A percentile compares a stretch with the other conserved stretches of the same genome.
phyloP scores from a whole-genome alignment of 148 eudicot genomes.

The Dysphania ambrosioides region DNA sequence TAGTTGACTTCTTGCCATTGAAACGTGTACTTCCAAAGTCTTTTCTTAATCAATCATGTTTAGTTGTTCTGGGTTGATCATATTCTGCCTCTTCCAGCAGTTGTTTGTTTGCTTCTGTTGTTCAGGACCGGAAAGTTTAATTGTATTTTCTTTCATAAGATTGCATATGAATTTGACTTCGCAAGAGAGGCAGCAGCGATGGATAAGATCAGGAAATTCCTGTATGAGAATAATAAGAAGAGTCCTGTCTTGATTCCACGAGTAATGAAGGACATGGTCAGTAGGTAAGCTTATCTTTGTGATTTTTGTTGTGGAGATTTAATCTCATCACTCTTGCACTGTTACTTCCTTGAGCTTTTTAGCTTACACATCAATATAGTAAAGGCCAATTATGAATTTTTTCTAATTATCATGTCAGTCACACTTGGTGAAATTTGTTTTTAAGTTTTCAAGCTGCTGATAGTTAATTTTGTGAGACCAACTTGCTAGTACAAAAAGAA shows the following conservation, averaged over 20 bases:
- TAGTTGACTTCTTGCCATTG: background rate
- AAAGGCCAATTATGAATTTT: no score
- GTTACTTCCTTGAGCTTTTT: background rate
- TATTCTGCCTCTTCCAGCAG: background rate
- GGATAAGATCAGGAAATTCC: conserved; percentile 68
- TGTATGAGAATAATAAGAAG: conserved; percentile 65
- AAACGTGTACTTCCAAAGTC: background rate
- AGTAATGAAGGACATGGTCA: conserved; percentile 54
- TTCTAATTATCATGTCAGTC: no score
- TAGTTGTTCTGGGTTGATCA: background rate
- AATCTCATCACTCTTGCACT: background rate
- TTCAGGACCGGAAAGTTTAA: background rate
- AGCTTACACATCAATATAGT: no score
- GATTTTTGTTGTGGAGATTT: background rate
- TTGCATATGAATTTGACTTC: conserved; percentile 83
- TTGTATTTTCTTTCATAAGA: conserved; percentile 41
- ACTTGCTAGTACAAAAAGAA: background rate
- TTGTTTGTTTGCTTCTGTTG: background rate
- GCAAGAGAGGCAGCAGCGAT: conserved; percentile 84
- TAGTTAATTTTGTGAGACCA: no score
- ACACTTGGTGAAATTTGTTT: background rate
- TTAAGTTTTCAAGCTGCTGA: background rate
- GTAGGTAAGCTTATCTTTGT: conserved; percentile 47
- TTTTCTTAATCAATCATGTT: background rate
- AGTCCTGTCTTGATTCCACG: conserved; percentile 79